These are phyloP conservation scores for Geoglossum glabrum DNA, from an alignment of 495 filamentous ascomycete species.

Conservation along the genomic window DNA sequence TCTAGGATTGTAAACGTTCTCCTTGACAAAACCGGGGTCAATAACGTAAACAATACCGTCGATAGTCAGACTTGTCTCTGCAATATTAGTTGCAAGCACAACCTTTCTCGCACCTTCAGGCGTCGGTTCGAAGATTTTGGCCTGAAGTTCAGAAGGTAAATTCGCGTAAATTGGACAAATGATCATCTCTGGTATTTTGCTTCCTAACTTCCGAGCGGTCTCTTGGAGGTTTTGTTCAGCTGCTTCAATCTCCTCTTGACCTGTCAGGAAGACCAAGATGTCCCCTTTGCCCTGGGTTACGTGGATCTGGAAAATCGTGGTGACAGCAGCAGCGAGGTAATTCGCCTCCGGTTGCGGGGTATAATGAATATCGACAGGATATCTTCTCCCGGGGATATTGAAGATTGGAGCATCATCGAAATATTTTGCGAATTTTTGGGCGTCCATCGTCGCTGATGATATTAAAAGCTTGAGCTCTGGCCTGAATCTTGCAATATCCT, in stretches of 20 bases:
- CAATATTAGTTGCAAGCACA: constrained; percentile 77
- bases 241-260: constrained; percentile 78
- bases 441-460: constrained; percentile 88
- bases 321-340: constrained; percentile 78
- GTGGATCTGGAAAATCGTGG: constrained; percentile 92
- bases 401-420: constrained; percentile 94
- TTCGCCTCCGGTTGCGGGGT: constrained; percentile 85
- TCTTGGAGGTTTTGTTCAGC: constrained; percentile 65
- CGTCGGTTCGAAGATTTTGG: constrained; percentile 80
- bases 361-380: constrained; percentile 85
- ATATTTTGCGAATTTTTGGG: constrained; percentile 78
- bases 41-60: constrained; percentile 86
- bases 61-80: constrained; percentile 74
- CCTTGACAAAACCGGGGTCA: constrained; percentile 82
- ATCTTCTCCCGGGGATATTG: constrained; percentile 80
- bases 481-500: constrained; percentile 71
- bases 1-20: constrained; percentile 81
- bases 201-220: constrained; percentile 60
- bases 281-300: constrained; percentile 70
- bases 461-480: constrained; percentile 85
- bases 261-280: constrained; percentile 78
- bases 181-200: constrained; percentile 66
- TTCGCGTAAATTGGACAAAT: constrained; percentile 82
- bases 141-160: constrained; percentile 65
- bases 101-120: constrained; percentile 65